phyloP scores from a whole-genome alignment of 306 rosid genomes.

The Hylodesmum podocarpum region DNA sequence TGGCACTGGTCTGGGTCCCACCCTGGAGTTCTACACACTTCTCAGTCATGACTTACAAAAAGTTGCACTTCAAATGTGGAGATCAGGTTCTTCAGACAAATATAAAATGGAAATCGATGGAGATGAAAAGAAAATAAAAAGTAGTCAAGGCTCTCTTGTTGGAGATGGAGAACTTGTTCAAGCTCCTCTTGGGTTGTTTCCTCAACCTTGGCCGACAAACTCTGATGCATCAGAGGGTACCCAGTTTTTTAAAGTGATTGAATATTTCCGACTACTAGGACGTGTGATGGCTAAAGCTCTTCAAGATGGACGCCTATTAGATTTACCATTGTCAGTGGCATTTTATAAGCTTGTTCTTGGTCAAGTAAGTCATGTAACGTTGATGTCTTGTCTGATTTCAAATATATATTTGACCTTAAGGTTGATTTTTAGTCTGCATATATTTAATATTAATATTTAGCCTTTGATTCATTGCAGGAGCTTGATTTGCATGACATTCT shows the following conservation, averaged over 20 bases:
- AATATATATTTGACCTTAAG: neutral
- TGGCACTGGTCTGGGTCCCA: slow-evolving; percentile 99
- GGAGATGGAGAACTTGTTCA: slow-evolving; percentile 63
- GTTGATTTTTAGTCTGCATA: slow-evolving; percentile 7
- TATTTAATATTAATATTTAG: too few relatives aligned
- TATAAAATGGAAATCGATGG: slow-evolving; percentile 69
- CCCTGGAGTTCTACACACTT: slow-evolving; percentile 97
- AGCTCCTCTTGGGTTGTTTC: slow-evolving; percentile 92
- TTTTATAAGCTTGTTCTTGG: slow-evolving; percentile 90
- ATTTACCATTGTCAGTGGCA: slow-evolving; percentile 83
- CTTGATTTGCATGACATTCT: slow-evolving; percentile 96
- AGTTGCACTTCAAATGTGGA: slow-evolving; percentile 87
- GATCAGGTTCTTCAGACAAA: slow-evolving; percentile 61
- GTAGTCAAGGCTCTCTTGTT: slow-evolving; percentile 38
- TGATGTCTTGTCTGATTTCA: slow-evolving; percentile 3
- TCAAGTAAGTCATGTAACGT: slow-evolving; percentile 59
- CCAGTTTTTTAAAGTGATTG: slow-evolving; percentile 66
- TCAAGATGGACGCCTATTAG: slow-evolving; percentile 96
- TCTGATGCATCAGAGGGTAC: slow-evolving; percentile 76
- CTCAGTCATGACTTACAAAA: slow-evolving; percentile 93
- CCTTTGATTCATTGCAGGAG: slow-evolving; percentile 54
- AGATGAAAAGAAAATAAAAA: slow-evolving; percentile 52
- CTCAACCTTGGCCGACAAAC: slow-evolving; percentile 85
- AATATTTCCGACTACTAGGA: slow-evolving; percentile 90
- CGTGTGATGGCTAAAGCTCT: slow-evolving; percentile 97